Evolutionary conservation across 2,329 filamentous ascomycete genomes (phyloP), one percentile per base, ranked within the genome.

Genomic region (Fusarium odoratissimum): DNA sequence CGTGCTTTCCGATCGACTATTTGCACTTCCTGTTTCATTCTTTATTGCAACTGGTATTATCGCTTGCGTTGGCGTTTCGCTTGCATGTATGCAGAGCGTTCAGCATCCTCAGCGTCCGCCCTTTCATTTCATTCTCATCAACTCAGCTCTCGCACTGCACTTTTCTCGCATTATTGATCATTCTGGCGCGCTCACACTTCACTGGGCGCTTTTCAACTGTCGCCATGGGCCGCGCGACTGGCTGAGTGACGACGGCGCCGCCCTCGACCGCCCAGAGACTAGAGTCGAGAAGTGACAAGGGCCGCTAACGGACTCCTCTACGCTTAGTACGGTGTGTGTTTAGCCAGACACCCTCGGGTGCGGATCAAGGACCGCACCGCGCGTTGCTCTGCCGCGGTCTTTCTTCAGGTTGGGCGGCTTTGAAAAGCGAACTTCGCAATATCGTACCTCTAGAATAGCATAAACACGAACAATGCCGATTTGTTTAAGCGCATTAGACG

Each of bases 381-480:
- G 38, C 35, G 49, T 55, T 71, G 52, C 65, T 57, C 60, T 73
- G 57, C 70, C 70, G 66, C 70, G 66, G 70, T 71, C 70, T 44
- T 49, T 71, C 69, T 59, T 49, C 56, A 70, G 69, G 42, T 52
- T 61, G 13, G 63, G 45, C 35, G 52, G 25, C 52, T 68, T 45
- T 57, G 56, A 67, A 52, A 63, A 63, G 51, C 57, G 44, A 67
- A 62, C 63, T 41, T 52, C 31, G 45, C 51, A 54, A 61, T 44
- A 30, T 25, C 21, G 28, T 31, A 31, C 16, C 25, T 55, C 28
- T 21, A 35, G 37, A 23, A 46, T 67, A 30, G 48, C 56, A 67
- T 35, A 35, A 40, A 63, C 35, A 52, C 40, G 44, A 56, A 51
- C 51, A 45, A 40, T 48, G 31, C 19, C 31, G 40, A 42, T 55